phyloP scores from a whole-genome alignment of 1,284 basidiomycete genomes.

The Irpex lacteus region DNA sequence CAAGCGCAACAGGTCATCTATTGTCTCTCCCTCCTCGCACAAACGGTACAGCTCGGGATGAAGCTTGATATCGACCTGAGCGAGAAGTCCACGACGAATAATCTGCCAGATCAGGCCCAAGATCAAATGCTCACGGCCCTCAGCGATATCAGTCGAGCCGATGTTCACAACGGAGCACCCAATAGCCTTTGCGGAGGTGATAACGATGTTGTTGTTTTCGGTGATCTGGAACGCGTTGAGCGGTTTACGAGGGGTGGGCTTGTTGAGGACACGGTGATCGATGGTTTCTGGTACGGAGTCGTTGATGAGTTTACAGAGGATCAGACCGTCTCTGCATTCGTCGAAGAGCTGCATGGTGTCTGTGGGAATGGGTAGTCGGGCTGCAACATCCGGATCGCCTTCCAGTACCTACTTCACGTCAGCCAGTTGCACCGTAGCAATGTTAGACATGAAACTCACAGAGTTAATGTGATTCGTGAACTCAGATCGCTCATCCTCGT shows the following conservation, averaged over 20 bases:
- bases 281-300: slow-evolving; percentile 99
- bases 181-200: slow-evolving; percentile 94
- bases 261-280: slow-evolving; percentile 97
- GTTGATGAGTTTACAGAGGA: slow-evolving; percentile 98
- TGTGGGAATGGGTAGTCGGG: slow-evolving; percentile 91
- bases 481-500: slow-evolving; percentile 94
- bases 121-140: slow-evolving; percentile 95
- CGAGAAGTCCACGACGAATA: slow-evolving; percentile 90
- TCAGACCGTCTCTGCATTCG: slow-evolving; percentile 92
- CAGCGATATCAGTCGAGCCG: slow-evolving; percentile 89
- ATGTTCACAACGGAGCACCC: slow-evolving; percentile 99
- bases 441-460: slow-evolving; percentile 40
- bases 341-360: slow-evolving; percentile 99
- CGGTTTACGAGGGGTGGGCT: slow-evolving; percentile 70
- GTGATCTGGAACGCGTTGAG: slow-evolving; percentile 98
- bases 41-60: slow-evolving; percentile 96
- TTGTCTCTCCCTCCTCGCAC: slow-evolving; percentile 94
- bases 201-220: slow-evolving; percentile 99
- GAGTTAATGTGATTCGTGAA: slow-evolving; percentile 98
- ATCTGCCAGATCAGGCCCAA: slow-evolving; percentile 99
- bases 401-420: slow-evolving; percentile 69
- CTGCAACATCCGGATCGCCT: slow-evolving; percentile 84
- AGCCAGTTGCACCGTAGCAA: background rate
- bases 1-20: slow-evolving; percentile 91
- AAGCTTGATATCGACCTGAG: slow-evolving; percentile 96